These are phyloP conservation scores for Achaetomiella virescens DNA, from an alignment of 495 filamentous ascomycete species.

Conservation along the genomic window DNA sequence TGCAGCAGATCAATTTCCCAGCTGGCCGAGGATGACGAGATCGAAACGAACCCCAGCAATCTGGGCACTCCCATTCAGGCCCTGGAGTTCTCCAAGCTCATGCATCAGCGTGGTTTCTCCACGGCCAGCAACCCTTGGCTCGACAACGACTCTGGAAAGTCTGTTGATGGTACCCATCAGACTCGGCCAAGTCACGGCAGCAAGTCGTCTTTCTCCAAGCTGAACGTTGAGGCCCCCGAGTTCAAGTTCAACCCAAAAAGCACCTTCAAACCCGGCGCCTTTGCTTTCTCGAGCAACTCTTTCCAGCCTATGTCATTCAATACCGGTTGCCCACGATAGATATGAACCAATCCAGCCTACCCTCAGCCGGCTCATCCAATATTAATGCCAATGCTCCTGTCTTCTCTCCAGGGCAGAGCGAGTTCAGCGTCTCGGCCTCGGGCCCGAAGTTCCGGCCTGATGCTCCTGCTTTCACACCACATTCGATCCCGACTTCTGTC, in stretches of 20 bases:
- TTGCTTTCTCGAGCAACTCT: constrained; percentile 46
- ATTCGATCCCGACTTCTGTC: constrained; percentile 36
- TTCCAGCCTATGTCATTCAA: constrained; percentile 48
- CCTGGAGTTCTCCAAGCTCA: constrained; percentile 34
- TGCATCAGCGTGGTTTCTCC: constrained; percentile 39
- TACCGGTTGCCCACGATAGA: constrained; percentile 27
- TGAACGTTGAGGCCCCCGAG: constrained; percentile 83
- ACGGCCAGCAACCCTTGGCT: constrained; percentile 47
- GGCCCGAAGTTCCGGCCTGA: constrained; percentile 71
- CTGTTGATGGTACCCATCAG: constrained; percentile 16
- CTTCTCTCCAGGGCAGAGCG: constrained; percentile 62
- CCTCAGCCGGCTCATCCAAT: constrained; percentile 33
- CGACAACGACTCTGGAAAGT: constrained; percentile 37
- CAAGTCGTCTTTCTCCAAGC: constrained; percentile 63
- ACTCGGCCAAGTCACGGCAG: constrained; percentile 48
- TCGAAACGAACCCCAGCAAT: constrained; percentile 72
- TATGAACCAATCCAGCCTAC: constrained; percentile 37
- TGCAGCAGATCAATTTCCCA: constrained; percentile 26
- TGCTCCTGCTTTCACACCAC: constrained; percentile 73
- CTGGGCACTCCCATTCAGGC: constrained; percentile 53
- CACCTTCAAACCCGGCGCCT: constrained; percentile 54
- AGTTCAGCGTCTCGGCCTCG: constrained; percentile 68
- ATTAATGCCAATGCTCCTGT: constrained; percentile 65
- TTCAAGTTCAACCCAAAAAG: constrained; percentile 73
- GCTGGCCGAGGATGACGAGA: constrained; percentile 55